Base-by-base conservation (phyloP, 2,329 filamentous ascomycete genomes). In the Xylaria sp. region DNA sequence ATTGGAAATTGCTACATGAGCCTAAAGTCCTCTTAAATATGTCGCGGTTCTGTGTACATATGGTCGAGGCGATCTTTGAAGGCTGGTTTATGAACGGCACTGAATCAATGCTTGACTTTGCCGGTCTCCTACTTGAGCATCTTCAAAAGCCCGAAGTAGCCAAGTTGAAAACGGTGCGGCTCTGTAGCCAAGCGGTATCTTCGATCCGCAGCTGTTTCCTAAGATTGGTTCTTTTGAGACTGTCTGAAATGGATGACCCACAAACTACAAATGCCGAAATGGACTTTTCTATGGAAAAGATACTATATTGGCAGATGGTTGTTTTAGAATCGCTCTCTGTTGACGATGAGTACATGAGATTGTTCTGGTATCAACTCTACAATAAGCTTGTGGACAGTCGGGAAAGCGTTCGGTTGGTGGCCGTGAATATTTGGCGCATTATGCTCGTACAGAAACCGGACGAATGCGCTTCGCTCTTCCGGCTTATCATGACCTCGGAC, bases 251-350 rank as follows among this genome's bases (percentile, higher is more conserved):
- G 61, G 92, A 97, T 59, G 90, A 91, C 41, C 81, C 86, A 0
- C 84, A 89, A 63, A 85, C 84, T 1, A 82, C 86, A 2, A 88
- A 91, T 66, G 78, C 82, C 7, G 90, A 93, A 57, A 89, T 90
- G 0, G 86, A 91, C 32, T 83, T 87, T 0, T 94, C 97, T 67
- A 88, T 99, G 80, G 88, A 93, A 69, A 95, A 94, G 77, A 89
- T 99, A 75, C 89, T 93, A 0, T 98, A 98, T 80, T 99, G 96
- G 96, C 96, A 98, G 79, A 94, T 93, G 23, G 92, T 97, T 20
- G 89, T 99, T 18, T 84, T 99, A 18, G 91, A 90, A 1, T 89
- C 91, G 3, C 89, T 96, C 18, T 91, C 92, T 2, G 85, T 88
- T 7, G 94, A 97, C 54, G 89, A 92, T n/a, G 90, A 93, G 10